phyloP scores from a whole-genome alignment of 2,329 filamentous ascomycete species.

The Fusarium palustre region DNA sequence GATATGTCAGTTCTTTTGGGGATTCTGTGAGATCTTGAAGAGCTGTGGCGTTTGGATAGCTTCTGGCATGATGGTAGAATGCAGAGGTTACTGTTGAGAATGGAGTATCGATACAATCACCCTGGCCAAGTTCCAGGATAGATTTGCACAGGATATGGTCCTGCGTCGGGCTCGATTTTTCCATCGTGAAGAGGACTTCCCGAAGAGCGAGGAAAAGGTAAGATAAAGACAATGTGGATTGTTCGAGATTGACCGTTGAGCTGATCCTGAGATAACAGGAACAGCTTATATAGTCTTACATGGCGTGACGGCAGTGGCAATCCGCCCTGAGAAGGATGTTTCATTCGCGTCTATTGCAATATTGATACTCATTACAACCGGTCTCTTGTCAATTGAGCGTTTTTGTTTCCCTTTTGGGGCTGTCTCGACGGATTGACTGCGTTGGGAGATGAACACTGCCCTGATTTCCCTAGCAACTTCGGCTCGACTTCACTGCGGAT shows the following conservation, averaged over 20 bases:
- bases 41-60: conserved; percentile 54
- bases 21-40: conserved; percentile 53
- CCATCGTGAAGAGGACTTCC: conserved; percentile 17
- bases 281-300: conserved; percentile 38
- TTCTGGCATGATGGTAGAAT: conserved; percentile 54
- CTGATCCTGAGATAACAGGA: conserved; percentile 39
- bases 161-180: conserved; percentile 5
- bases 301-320: conserved; percentile 28
- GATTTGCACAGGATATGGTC: conserved; percentile 4
- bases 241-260: conserved; percentile 29
- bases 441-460: conserved; percentile 27
- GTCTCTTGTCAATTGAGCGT: conserved; percentile 18
- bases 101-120: conserved; percentile 44
- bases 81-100: conserved; percentile 56
- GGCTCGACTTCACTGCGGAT: conserved; percentile 3
- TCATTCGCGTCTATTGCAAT: conserved; percentile 24
- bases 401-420: background rate
- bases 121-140: conserved; percentile 29
- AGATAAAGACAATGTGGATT: conserved; percentile 33
- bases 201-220: conserved; percentile 1
- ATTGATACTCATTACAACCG: conserved; percentile 21
- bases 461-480: conserved; percentile 41
- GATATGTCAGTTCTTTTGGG: conserved; percentile 57
- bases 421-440: conserved; percentile 26
- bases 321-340: conserved; percentile 29